Evolutionary conservation across 805 yeast species (phyloP), one percentile per base, ranked within the genome.

Genomic region (Nakazawaea anatomiae): DNA sequence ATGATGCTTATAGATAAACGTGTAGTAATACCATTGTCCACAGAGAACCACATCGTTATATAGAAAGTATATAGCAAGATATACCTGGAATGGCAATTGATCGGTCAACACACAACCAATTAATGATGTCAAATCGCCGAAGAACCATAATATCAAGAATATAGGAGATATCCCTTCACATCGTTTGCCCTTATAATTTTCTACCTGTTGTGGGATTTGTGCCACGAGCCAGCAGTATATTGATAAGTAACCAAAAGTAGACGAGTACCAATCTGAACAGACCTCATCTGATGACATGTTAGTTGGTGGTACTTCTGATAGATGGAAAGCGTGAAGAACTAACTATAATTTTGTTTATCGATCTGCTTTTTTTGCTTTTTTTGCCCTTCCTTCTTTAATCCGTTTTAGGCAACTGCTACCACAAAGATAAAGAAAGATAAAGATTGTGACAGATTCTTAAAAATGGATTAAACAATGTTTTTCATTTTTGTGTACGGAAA

Each of bases 1-100:
- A 7, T 30, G 29, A 10, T 27, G 40, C 6, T 38, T 30, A 35
- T 44, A 44, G 25, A 45, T 27, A 14, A 18, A 29, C 1, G 44
- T 46, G 41, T 50, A 50, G 31, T 50, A 82, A 65, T 80, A 77
- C 63, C 75, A 90, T 64, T 91, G 97, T 4, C 76, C 72, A 45
- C 83, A 73, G 31, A 91, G 71, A 9, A 88, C 70, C 28, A 76
- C 49, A 66, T 91, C 97, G 54, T 87, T 86, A 52, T 74, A 66
- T 47, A 92, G 71, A 62, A 87, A 90, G 66, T 91, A 91, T 2
- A 77, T 52, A 0, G 95, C 88, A 14, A 90, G 69, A 27, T 82
- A 69, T 9, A 82, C 76, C 63, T 90, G 97, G 66, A 90, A 91
- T n/a, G 85, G 81, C 44, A 89, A 70, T 54, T 91, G 97, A 6